Conservation (phyloP, 495 filamentous ascomycete species). For the Friedmanniomyces simplex region DNA sequence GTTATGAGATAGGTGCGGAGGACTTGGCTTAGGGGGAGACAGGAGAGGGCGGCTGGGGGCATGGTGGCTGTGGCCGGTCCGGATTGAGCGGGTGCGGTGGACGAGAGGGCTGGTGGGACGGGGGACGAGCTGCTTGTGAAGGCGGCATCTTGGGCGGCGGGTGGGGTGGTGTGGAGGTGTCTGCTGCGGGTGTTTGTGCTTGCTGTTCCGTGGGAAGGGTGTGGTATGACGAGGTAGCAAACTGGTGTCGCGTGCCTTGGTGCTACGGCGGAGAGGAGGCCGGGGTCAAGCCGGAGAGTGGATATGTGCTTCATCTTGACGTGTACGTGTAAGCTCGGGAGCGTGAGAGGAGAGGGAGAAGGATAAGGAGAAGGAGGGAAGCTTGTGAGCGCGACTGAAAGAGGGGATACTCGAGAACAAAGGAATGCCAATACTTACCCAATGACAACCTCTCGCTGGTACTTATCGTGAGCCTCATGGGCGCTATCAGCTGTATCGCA, state of each 20-base stretch:
- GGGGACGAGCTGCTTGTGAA: not conserved
- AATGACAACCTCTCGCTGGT: not conserved
- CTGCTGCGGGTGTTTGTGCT: not conserved
- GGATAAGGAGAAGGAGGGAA: not conserved
- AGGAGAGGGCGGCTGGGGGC: conserved; percentile 40
- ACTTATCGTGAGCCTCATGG: not conserved
- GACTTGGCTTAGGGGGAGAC: conserved; percentile 62
- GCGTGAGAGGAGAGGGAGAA: not conserved
- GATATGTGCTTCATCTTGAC: not conserved
- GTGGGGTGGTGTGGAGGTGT: not conserved
- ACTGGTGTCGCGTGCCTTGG: not conserved
- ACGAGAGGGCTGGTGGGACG: not conserved
- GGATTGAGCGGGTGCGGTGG: not conserved
- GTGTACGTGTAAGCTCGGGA: not conserved
- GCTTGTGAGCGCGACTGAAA: not conserved
- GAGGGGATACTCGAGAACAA: not conserved
- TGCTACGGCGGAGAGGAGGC: not conserved
- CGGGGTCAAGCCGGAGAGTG: not conserved
- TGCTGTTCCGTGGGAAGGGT: not conserved
- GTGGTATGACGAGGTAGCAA: not conserved
- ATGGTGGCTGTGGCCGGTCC: not conserved
- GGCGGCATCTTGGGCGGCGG: conserved; percentile 1
- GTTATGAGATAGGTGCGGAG: conserved; percentile 71
- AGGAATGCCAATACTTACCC: not conserved
- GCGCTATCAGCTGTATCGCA: not conserved